Evolutionary conservation across 2,329 filamentous ascomycete genomes (phyloP), one percentile per base, ranked within the genome.

Genomic region (Colletotrichum sp.): DNA sequence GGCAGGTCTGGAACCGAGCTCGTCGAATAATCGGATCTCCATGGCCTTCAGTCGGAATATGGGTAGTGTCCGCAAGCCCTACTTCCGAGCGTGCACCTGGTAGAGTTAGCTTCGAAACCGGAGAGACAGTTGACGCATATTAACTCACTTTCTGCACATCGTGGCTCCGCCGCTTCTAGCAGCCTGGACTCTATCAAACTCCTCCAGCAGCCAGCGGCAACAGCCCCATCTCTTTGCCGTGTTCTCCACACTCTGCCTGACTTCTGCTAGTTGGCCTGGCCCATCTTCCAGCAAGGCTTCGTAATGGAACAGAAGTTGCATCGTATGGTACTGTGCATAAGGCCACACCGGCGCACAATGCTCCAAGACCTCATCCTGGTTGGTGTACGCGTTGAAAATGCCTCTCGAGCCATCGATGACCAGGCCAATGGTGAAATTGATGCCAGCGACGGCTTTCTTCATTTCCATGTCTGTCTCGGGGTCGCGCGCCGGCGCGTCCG

Each of bases 341-440:
- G 82, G 82, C 28, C 82, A 83, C 48, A 83, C 77, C 10, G 83
- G 83, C 14, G 82, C 82, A 65, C 81, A 82, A n/a, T 80, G 79
- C 32, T 80, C 81, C 30, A 84, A 78, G 26, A 83, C 79, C 24
- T 81, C 81, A 12, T 83, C 81, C 13, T 79, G 78, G 48, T 80
- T 81, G 26, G 80, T 78, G 32, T 84, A 81, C 63, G 82, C 81
- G 48, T 81, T 79, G 67, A 83, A 83, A 64, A 83, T 81, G 38
- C 83, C 81, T 52, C 80, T 80, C n/a, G 82, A 83, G 26, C 82
- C 82, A 68, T 84, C 83, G 69, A 81, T 80, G 48, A 84, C 81
- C 64, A 84, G 82, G 61, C 83, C 81, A 43, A 84, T 81, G 69
- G 83, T 82, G 71, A 84, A 84, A 77, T 84, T 84, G 70, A 84